Evolutionary conservation across 164 flowering plant genomes (phyloP).

Genomic region (Echeveria elegans): DNA sequence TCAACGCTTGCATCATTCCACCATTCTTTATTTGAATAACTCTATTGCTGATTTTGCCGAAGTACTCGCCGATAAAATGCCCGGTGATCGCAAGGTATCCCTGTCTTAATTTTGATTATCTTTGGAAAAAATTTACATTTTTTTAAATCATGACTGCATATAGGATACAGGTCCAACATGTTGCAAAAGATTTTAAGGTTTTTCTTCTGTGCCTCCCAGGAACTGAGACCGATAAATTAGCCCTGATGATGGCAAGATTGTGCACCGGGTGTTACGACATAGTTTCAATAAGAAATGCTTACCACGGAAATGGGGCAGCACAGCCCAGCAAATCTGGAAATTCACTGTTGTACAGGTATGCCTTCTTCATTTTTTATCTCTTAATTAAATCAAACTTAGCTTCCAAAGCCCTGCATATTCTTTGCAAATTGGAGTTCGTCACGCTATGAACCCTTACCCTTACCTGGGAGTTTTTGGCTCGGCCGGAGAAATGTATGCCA

Average conservation of each 20-base stretch:
- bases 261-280: conserved; percentile 78
- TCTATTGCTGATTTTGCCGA: conserved; percentile 87
- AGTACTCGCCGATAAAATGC: conserved; percentile 74
- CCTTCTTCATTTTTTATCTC: background rate
- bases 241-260: conserved; percentile 77
- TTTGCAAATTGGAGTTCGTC: conserved; percentile 83
- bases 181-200: conserved; percentile 42
- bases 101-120: background rate
- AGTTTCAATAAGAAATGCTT: conserved; percentile 72
- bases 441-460: conserved; percentile 84
- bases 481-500: conserved; percentile 79
- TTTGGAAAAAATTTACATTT: background rate
- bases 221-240: conserved; percentile 94
- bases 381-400: background rate
- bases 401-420: background rate
- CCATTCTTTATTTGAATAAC: conserved; percentile 70
- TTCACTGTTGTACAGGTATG: conserved; percentile 75
- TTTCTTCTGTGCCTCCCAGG: conserved; percentile 93
- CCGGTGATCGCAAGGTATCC: conserved; percentile 81
- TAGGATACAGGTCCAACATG: too few species aligned
- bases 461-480: conserved; percentile 87
- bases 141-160: background rate
- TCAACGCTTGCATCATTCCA: conserved; percentile 72
- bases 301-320: conserved; percentile 95
- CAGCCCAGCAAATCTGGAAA: conserved; percentile 78